Base-by-base conservation (phyloP, 2,329 filamentous ascomycete species). In the Colletotrichum camelliae region DNA sequence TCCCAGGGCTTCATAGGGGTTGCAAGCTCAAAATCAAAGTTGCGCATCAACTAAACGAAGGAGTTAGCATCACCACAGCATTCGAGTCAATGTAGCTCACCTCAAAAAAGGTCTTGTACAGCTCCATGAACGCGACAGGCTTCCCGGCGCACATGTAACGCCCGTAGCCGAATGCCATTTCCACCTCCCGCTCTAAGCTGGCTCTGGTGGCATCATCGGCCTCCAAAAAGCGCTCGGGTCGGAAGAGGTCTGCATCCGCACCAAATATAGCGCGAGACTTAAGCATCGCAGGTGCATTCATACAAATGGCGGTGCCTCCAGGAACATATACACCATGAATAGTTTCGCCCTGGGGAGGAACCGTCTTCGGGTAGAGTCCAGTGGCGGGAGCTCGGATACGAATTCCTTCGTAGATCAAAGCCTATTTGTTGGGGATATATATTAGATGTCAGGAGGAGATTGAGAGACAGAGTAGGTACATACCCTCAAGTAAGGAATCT, bases 121-220 rank as follows among this genome's bases (percentile, higher is more conserved):
- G 78, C 81, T 90, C 89, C 87, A 90, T 88, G 79, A 87, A 84
- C 2, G 88, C 89, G 74, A 91, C 87, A 58, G 88, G 85, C 74
- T 84, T 86, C 0, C 89, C 89, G 58, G 90, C 78, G 72, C 88
- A 90, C 15, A 86, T 82, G 13, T 87, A 81, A 1, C 87, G 79
- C 0, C 89, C 89, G 80, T 88, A 88, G 0, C 88, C 89, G 73
- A 90, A 91, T 0, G 82, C 83, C 80, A 91, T 85, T 73, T 85
- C 87, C 70, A 88, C 88, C 80, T 87, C 88, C 58, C 85, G 84
- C 72, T 85, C 87, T 69, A 86, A 79, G 76, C 84, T 86, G 0
- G 84, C 83, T 57, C 82, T 83, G 4, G 21, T 13, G 15, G n/a
- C 18, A n/a, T 70, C 57, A 39, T 86, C 82, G 15, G 80, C 82